Evolutionary conservation across 2,329 filamentous ascomycete genomes (phyloP), one percentile per base, ranked within the genome.

Genomic region (Elsinoe fawcettii): DNA sequence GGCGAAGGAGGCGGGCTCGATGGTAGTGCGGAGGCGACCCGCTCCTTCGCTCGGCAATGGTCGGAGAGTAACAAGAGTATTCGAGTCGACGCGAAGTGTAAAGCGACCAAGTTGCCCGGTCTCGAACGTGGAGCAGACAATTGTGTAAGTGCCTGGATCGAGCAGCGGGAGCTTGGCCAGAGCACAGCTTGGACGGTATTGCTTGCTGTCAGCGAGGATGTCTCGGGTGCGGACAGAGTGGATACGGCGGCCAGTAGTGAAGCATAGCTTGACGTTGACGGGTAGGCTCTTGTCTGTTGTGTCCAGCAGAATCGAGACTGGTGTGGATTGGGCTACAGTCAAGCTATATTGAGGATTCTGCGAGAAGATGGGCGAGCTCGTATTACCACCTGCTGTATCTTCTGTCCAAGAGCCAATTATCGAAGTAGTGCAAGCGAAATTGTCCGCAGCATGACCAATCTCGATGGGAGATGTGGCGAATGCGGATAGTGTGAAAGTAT

Each of bases 111-210:
- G 75, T 66, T 95, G 88, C 7, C 86, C 86, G 0, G 86, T 80
- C 61, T 95, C 90, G 69, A 95, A 97, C 0, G 92, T 95, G 2
- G 90, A 96, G 68, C 87, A 92, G 5, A 96, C 86, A 57, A 96
- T 79, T 0, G 89, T 96, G 70, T 97, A 99, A 0, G 78, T 78
- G 0, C 92, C 92, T 0, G 82, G 74, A 37, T 84, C 82, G 16
- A 96, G 73, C 18, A 74, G 66, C 65, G 70, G 63, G 5, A 81
- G 73, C 60, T 88, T 81, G 2, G 86, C 84, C 30, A 90, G 76
- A 3, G 88, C 87, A 67, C 87, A 88, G 25, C 87, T 87, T 25
- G 86, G 84, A 51, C 88, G 84, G 71, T 99, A 96, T 63, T 96
- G 90, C n/a, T 88, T 88, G 32, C 89, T 95, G 57, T 89, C 86